Percentiles rank a stretch among this genome's conserved stretches.
phyloP scores from a whole-genome alignment of 192 early-diverging fungal species.

The Podila epicladia region DNA sequence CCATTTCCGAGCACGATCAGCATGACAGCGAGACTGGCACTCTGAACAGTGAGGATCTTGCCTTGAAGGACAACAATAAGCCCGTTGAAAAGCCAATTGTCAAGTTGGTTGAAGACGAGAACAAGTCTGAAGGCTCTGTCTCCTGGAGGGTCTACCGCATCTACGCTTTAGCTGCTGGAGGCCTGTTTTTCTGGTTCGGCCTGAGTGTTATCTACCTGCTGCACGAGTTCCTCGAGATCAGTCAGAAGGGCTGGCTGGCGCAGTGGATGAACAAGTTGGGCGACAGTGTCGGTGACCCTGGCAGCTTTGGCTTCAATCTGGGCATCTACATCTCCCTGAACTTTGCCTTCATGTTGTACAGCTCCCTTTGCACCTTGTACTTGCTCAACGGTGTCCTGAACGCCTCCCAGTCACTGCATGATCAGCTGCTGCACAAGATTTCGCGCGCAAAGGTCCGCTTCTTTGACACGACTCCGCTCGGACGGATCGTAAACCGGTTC shows the following conservation, averaged over 20 bases:
- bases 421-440: conserved; percentile 61
- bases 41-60: conserved; percentile 51
- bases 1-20: conserved; percentile 12
- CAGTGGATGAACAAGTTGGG: conserved; percentile 54
- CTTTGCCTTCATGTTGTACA: conserved; percentile 39
- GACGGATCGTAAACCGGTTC: conserved; percentile 84
- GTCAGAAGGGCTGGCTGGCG: conserved; percentile 67
- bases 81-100: conserved; percentile 47
- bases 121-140: conserved; percentile 84
- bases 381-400: conserved; percentile 55
- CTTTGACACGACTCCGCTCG: conserved; percentile 91
- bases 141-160: conserved; percentile 75
- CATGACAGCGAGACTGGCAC: conserved; percentile 35
- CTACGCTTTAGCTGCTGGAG: conserved; percentile 78
- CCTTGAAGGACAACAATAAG: conserved; percentile 40
- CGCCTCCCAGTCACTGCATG: conserved; percentile 68
- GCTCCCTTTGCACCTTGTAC: conserved; percentile 33
- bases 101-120: conserved; percentile 85
- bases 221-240: conserved; percentile 55
- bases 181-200: conserved; percentile 66
- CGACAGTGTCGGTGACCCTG: conserved; percentile 1
- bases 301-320: conserved; percentile 68
- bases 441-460: conserved; percentile 83
- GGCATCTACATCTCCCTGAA: conserved; percentile 69
- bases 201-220: conserved; percentile 54